Conservation (phyloP, 1,139 yeast genomes). For the Magnusiomyces paraingens region DNA sequence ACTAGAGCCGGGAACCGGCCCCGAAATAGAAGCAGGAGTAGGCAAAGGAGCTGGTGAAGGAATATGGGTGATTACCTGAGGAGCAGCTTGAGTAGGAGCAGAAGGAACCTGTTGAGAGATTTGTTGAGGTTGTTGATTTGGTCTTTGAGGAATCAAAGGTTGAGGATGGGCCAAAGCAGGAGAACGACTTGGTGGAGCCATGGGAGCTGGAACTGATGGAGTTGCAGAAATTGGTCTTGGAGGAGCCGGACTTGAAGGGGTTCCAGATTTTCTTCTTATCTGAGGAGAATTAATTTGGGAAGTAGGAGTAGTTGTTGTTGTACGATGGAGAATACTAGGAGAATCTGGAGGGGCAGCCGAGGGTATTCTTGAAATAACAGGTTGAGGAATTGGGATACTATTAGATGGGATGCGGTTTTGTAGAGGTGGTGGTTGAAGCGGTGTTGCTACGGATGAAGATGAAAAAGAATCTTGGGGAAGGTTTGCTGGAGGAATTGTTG, state of each 20-base stretch:
- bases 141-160: background rate
- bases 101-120: background rate
- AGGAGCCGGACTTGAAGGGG: slow-evolving; percentile 1
- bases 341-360: slow-evolving; percentile 29
- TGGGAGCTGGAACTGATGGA: slow-evolving; percentile 3
- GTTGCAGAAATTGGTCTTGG: background rate
- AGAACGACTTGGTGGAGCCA: background rate
- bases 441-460: slow-evolving; percentile 5
- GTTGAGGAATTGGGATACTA: slow-evolving; percentile 6
- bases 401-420: background rate
- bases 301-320: background rate
- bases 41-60: slow-evolving; percentile 5
- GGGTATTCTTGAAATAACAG: slow-evolving; percentile 12
- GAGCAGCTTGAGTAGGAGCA: slow-evolving; percentile 3
- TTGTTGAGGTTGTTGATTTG: slow-evolving; percentile 5
- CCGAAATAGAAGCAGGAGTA: background rate
- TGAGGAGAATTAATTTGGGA: background rate
- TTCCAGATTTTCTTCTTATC: background rate
- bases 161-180: background rate
- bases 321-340: slow-evolving; percentile 9
- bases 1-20: background rate
- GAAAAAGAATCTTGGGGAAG: background rate
- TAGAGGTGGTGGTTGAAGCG: slow-evolving; percentile 2
- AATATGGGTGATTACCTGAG: background rate
- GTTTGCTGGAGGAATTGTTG: too few species aligned